Percentiles rank a stretch among this genome's conserved stretches.
phyloP scores from a whole-genome alignment of 163 green algal genomes.

The Volvox carteri region DNA sequence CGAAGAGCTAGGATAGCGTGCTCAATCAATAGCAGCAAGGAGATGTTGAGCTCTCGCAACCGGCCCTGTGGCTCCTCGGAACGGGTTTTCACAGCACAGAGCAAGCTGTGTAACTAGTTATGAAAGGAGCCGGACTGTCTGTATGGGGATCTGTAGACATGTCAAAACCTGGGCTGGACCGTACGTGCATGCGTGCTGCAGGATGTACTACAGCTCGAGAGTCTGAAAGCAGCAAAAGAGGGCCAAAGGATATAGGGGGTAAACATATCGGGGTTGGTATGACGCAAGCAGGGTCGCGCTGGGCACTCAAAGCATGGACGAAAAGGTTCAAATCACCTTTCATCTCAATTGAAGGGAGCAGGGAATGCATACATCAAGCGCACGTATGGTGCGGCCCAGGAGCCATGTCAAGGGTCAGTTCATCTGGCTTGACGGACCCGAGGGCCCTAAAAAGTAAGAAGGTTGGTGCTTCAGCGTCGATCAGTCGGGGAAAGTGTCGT shows the following conservation, averaged over 20 bases:
- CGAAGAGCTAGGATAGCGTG: slow-evolving; percentile 64
- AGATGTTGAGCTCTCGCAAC: slow-evolving; percentile 46
- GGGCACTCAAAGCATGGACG: slow-evolving; percentile 65
- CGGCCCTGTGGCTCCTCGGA: slow-evolving; percentile 70
- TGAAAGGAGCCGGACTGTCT: slow-evolving; percentile 72
- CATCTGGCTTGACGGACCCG: slow-evolving; percentile 62
- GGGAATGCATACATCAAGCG: background rate
- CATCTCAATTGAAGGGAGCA: background rate
- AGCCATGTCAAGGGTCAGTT: slow-evolving; percentile 57
- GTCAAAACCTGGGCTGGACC: too few relatives aligned
- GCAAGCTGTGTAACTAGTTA: slow-evolving; percentile 66
- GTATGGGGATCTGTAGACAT: too few relatives aligned
- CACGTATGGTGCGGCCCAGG: background rate
- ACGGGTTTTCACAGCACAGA: slow-evolving; percentile 66
- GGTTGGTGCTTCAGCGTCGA: slow-evolving; percentile 58
- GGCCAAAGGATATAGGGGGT: too few relatives aligned
- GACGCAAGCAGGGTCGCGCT: too few relatives aligned
- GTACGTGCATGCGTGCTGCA: too few relatives aligned
- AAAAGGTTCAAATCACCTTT: slow-evolving; percentile 59
- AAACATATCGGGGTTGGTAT: too few relatives aligned
- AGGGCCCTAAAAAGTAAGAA: slow-evolving; percentile 32
- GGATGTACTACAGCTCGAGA: too few relatives aligned
- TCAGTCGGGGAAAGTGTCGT: slow-evolving; percentile 66
- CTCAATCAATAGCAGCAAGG: slow-evolving; percentile 44
- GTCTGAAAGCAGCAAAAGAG: too few relatives aligned